Evolutionary conservation across 768 basidiomycete species (phyloP).

Genomic region (Collybiopsis luxurians): DNA sequence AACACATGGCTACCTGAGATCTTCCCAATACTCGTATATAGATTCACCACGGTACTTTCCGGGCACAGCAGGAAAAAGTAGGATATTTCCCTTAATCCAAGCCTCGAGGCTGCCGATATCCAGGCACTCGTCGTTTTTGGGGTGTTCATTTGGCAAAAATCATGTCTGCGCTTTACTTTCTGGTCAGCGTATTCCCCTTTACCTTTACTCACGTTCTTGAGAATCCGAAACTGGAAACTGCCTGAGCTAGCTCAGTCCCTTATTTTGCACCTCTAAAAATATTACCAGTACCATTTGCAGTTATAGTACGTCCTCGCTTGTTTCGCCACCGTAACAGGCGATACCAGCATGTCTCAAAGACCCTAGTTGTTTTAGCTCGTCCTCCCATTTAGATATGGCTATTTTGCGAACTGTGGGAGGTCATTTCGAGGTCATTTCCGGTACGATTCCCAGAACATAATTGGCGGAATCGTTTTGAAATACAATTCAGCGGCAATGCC

Average conservation of each 20-base stretch:
- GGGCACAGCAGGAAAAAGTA: neutral
- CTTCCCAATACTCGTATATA: no score
- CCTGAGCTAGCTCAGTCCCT: no score
- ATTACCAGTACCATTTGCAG: no score
- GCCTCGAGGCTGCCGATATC: conserved; percentile 1
- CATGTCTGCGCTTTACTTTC: neutral
- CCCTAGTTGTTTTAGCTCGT: no score
- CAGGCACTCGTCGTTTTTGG: conserved; percentile 23
- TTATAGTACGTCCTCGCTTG: neutral
- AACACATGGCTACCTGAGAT: no score
- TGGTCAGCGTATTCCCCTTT: neutral
- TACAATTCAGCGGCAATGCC: neutral
- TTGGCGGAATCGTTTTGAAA: neutral
- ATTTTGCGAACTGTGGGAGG: no score
- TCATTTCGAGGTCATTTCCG: no score
- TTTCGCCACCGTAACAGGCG: no score
- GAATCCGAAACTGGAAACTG: neutral
- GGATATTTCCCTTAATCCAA: neutral
- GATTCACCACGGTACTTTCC: neutral
- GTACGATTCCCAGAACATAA: neutral
- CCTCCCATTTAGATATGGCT: no score
- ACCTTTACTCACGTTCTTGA: neutral
- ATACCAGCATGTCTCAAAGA: no score
- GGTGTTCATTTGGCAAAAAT: conserved; percentile 25
- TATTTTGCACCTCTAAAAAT: no score